These are phyloP conservation scores for Saposhnikovia divaricata DNA, from an alignment of 129 eudicot genomes.

Conservation along the genomic window DNA sequence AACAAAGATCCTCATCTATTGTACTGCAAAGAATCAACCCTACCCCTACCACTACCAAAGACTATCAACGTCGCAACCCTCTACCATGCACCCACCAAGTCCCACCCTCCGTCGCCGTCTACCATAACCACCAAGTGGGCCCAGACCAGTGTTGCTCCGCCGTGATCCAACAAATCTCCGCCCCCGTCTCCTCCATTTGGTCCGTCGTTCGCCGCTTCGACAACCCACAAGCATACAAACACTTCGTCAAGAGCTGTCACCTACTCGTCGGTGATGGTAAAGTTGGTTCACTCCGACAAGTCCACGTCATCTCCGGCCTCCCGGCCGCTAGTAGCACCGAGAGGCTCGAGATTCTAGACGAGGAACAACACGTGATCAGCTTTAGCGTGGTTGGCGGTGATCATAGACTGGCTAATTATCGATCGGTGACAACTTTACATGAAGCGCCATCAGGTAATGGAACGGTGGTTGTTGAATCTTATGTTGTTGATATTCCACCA, in stretches of 20 bases:
- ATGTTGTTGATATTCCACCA: slow-evolving; percentile 26
- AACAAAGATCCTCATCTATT: slow-evolving; percentile 45
- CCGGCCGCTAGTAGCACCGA: slow-evolving; percentile 22
- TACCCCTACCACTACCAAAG: slow-evolving; percentile 13
- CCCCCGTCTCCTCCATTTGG: slow-evolving; percentile 31
- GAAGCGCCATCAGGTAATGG: slow-evolving; percentile 7
- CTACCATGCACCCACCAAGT: slow-evolving; percentile 11
- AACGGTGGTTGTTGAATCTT: slow-evolving; percentile 23
- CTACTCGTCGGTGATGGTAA: slow-evolving; percentile 18
- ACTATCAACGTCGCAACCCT: slow-evolving; percentile 1
- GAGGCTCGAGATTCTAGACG: slow-evolving; percentile 26
- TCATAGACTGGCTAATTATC: slow-evolving; percentile 21
- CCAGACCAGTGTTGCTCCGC: slow-evolving; percentile 27
- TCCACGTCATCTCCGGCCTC: slow-evolving; percentile 24
- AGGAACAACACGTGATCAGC: slow-evolving; percentile 27
- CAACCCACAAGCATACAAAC: slow-evolving; percentile 28
- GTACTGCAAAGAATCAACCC: slow-evolving; percentile 34
- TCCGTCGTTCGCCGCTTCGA: slow-evolving; percentile 13
- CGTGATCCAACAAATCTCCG: slow-evolving; percentile 23
- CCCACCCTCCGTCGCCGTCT: slow-evolving; percentile 16
- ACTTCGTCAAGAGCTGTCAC: slow-evolving; percentile 31
- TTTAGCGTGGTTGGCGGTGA: slow-evolving; percentile 32
- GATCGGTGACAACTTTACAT: slow-evolving; percentile 24
- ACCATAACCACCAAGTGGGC: slow-evolving; percentile 21
- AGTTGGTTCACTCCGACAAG: slow-evolving; percentile 25